Evolutionary conservation across 768 basidiomycete genomes (phyloP), one percentile per base, ranked within the genome.

Genomic region (Tricholoma bakamatsutake): DNA sequence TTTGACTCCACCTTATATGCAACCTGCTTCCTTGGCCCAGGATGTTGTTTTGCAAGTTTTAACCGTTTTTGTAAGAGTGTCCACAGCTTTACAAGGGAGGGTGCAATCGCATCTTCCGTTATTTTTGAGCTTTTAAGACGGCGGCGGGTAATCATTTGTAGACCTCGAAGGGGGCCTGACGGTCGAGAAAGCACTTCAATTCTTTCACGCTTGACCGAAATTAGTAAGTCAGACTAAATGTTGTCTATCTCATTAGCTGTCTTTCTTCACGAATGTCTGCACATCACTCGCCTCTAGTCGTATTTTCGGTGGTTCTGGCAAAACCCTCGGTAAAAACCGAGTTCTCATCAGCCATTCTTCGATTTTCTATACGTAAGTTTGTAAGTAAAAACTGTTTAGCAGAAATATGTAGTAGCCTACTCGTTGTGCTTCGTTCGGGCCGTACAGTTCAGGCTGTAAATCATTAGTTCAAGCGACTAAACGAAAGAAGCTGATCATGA

Each of bases 341-440:
- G 43, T 52, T 6, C 42, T 15, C 7, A 60, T 42, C 31, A 62
- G 50, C 42, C 39, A 60, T 28, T 58, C 37, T 18, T 60, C 61
- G 5, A 64, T 54, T 53, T 53, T 59, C 62, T 63, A 13, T 2
- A 5, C 42, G 28, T 24, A 34, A 28, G 34, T 52, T 24, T 6
- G 45, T 39, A 9, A 33, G 28, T 42, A 13, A n/a, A 11, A 12
- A 21, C 12, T 21, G 13, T 37, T 37, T 4, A 40, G 17, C 17
- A 28, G 18, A 1, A 2, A 10, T 2, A 12, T 9, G 18, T 28
- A 21, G n/a, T 9, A n/a, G 40, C 56, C n/a, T 50, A 61, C 62
- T 51, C 42, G 49, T 45, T 64, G 61, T 21, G 49, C 50, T n/a
- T 50, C 30, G 24, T 60, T 64, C 21, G 61, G 59, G 11, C 59